These are phyloP conservation scores for Pythium volutum DNA, from an alignment of 352 stramenopile genomes.

Conservation along the genomic window DNA sequence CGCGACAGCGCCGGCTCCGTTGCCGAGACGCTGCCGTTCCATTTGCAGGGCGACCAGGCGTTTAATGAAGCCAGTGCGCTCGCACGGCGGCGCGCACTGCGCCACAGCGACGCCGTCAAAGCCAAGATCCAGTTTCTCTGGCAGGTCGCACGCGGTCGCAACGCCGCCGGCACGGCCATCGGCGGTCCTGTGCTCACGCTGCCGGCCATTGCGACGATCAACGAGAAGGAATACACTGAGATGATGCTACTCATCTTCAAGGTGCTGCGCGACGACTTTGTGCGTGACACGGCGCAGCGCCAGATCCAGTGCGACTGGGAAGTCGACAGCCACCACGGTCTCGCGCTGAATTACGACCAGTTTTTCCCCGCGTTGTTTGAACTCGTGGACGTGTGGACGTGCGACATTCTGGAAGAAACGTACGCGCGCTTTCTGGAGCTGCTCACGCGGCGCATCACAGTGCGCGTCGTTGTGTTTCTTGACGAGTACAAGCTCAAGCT, in stretches of 20 bases:
- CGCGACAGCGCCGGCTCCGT: conserved; percentile 1
- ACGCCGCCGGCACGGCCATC: conserved; percentile 15
- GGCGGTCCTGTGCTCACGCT: too few relatives aligned
- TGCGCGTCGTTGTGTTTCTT: conserved; percentile 68
- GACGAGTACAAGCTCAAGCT: conserved; percentile 68
- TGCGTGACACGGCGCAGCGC: conserved; percentile 42
- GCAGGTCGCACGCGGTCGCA: conserved; percentile 50
- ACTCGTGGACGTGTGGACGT: conserved; percentile 80
- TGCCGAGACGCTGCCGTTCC: conserved; percentile 52
- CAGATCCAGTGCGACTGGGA: conserved; percentile 82
- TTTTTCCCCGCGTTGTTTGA: conserved; percentile 75
- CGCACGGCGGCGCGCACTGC: conserved; percentile 49
- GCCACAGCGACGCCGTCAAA: conserved; percentile 42
- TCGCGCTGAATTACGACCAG: conserved; percentile 52
- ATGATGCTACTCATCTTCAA: conserved; percentile 84
- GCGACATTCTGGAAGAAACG: conserved; percentile 63
- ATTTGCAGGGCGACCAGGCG: conserved; percentile 62
- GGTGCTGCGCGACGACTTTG: conserved; percentile 68
- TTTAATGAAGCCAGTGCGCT: conserved; percentile 66
- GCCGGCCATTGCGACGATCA: conserved; percentile 27
- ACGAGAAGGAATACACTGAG: conserved; percentile 62
- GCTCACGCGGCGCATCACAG: conserved; percentile 58
- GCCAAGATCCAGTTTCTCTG: conserved; percentile 59
- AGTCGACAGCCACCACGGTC: conserved; percentile 62
- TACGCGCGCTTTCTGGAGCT: conserved; percentile 69